Evolutionary conservation across 1,284 basidiomycete genomes (phyloP), one percentile per base, ranked within the genome.

Genomic region (Ustilago sp.): DNA sequence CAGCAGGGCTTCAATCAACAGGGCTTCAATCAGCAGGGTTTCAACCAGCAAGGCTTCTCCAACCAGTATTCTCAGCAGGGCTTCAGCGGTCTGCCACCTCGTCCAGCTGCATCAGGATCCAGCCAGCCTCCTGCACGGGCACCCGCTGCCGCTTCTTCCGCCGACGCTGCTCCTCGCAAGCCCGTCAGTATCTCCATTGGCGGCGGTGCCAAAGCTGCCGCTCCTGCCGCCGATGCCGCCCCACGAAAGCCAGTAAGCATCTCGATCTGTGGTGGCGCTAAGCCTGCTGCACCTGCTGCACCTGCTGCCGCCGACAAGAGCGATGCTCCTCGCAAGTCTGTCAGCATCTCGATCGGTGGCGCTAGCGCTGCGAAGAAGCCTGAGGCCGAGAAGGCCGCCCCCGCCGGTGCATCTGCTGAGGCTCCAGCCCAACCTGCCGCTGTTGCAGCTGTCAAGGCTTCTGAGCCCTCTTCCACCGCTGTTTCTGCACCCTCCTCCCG

Each of bases 141-240:
- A 13, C 32, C 62, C 19, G 38, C 65, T 17, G 58, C 63, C 31
- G 47, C 63, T 13, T 43, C 62, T 32, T n/a, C 56, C 17, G 58
- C 69, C 28, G 51, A 74, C 45, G 68, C 66, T 31, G 69, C 74
- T 39, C 63, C 78, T 12, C 68, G 80, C 43, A 83, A 84, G 63
- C 81, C 83, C 23, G 83, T 84, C 60, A 83, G 79, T 66, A 82
- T 84, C 55, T 83, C 82, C n/a, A 75, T 84, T 31, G 83, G 83
- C 32, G 82, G 80, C n/a, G 79, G 69, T n/a, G 77, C 79, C 54
- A 68, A 67, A 55, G 57, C 63, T 55, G 59, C 66, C 47, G 59
- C 65, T 36, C 54, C 70, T 8, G 70, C 66, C 35, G 72, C 67
- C 17, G 56, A 58, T 41, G 70, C 67, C 23, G 73, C 73, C 23